phyloP scores from a whole-genome alignment of 2,329 filamentous ascomycete species.

The Sporothrix brasiliensis region DNA sequence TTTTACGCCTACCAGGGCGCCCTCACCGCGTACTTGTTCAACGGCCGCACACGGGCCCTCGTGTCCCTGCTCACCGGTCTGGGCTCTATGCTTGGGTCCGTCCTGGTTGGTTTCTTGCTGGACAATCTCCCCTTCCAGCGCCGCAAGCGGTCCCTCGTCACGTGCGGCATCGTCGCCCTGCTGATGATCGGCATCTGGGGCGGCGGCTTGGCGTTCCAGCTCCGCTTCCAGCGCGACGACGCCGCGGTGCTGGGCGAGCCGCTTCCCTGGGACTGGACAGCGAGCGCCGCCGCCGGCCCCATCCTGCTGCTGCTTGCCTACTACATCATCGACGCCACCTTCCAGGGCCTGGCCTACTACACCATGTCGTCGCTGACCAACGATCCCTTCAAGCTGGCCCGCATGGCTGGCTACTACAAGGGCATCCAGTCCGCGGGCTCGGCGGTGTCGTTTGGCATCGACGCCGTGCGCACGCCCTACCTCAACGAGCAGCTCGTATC shows the following conservation, averaged over 20 bases:
- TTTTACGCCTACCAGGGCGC: slow-evolving; percentile 70
- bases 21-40: slow-evolving; percentile 26
- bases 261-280: slow-evolving; percentile 8
- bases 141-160: slow-evolving; percentile 16
- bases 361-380: slow-evolving; percentile 29
- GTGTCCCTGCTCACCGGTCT: slow-evolving; percentile 13
- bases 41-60: slow-evolving; percentile 26
- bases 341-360: slow-evolving; percentile 28
- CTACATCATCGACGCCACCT: slow-evolving; percentile 22
- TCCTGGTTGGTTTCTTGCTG: neutral
- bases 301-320: slow-evolving; percentile 17
- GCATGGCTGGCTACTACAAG: slow-evolving; percentile 31
- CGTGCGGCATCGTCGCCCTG: neutral
- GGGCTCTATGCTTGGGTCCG: neutral
- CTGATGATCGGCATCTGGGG: slow-evolving; percentile 12
- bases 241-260: neutral
- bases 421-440: slow-evolving; percentile 24
- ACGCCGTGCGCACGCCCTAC: slow-evolving; percentile 25
- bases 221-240: slow-evolving; percentile 9
- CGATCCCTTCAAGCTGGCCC: slow-evolving; percentile 30
- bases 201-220: slow-evolving; percentile 9
- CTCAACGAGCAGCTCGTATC: slow-evolving; percentile 22
- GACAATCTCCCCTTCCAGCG: neutral
- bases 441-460: slow-evolving; percentile 27
- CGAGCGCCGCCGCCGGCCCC: neutral